phyloP scores from a whole-genome alignment of 2,329 filamentous ascomycete genomes.

The Calycina herbarum region DNA sequence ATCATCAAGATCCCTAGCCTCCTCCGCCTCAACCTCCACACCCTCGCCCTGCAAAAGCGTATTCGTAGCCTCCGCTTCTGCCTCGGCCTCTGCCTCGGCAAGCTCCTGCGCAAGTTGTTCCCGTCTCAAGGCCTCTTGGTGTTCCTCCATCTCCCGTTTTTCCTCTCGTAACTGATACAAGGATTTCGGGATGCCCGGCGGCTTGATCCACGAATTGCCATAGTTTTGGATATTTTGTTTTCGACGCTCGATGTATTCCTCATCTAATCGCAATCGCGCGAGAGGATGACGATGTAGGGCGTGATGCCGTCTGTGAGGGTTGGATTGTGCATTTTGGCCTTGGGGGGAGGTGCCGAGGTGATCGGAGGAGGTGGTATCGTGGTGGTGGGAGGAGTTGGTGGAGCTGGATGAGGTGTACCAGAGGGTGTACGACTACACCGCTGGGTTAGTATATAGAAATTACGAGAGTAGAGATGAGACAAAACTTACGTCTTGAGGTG shows the following conservation, averaged over 20 bases:
- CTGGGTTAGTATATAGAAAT: slow-evolving; percentile 24
- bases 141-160: slow-evolving; percentile 82
- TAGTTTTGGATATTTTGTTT: slow-evolving; percentile 83
- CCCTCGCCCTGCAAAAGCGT: slow-evolving; percentile 40
- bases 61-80: slow-evolving; percentile 42
- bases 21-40: slow-evolving; percentile 40
- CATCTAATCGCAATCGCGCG: slow-evolving; percentile 71
- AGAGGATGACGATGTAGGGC: slow-evolving; percentile 61
- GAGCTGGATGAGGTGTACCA: slow-evolving; percentile 68
- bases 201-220: slow-evolving; percentile 86
- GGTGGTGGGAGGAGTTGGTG: slow-evolving; percentile 38
- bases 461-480: not conserved
- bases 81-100: slow-evolving; percentile 60
- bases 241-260: slow-evolving; percentile 72
- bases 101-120: slow-evolving; percentile 74
- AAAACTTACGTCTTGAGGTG: slow-evolving; percentile 65
- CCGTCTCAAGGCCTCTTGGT: slow-evolving; percentile 69
- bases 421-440: slow-evolving; percentile 64
- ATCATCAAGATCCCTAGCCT: slow-evolving; percentile 66
- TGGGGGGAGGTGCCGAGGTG: slow-evolving; percentile 16
- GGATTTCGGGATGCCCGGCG: slow-evolving; percentile 85
- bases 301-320: slow-evolving; percentile 42
- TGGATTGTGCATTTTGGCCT: slow-evolving; percentile 30
- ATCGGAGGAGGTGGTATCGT: slow-evolving; percentile 37
- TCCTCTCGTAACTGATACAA: slow-evolving; percentile 90